Conservation (phyloP, 148 eudicot species). For the Amaranthus cruentus region DNA sequence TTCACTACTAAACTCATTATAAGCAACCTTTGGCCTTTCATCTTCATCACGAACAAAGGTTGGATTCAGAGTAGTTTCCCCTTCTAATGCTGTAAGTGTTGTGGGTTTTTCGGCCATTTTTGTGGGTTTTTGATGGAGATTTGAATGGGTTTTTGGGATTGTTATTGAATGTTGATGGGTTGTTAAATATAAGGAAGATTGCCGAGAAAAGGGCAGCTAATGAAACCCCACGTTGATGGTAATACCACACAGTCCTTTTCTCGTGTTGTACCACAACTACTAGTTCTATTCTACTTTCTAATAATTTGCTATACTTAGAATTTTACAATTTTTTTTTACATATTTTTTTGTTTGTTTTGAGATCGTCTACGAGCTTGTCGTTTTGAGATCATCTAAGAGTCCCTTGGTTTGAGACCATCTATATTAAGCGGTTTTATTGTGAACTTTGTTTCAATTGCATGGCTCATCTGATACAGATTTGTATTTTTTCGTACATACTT, state of each 20-base stretch:
- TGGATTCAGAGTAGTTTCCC: slow-evolving; percentile 36
- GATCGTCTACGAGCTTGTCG: no score
- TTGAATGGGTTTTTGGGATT: not conserved
- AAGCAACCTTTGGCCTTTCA: slow-evolving; percentile 83
- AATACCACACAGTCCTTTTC: not conserved
- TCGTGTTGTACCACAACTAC: slow-evolving; percentile 4
- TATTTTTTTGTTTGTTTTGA: no score
- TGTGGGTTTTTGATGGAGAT: not conserved
- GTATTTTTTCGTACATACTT: no score
- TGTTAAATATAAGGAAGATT: not conserved
- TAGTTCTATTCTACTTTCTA: no score
- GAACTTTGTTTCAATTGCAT: no score
- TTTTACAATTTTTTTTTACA: no score
- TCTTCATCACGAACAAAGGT: slow-evolving; percentile 84
- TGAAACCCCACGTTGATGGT: not conserved
- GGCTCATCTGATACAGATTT: no score
- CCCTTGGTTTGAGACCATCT: no score
- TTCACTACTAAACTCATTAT: slow-evolving; percentile 59
- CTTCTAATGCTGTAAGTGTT: slow-evolving; percentile 47
- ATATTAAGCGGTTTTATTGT: no score
- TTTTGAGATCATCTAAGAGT: no score
- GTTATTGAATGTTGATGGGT: not conserved
- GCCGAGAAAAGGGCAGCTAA: no score
- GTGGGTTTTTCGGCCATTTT: slow-evolving; percentile 39
- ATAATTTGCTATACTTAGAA: not conserved